Evolutionary conservation across 2,329 filamentous ascomycete genomes (phyloP).

Genomic region (Aspergillus fijiensis): DNA sequence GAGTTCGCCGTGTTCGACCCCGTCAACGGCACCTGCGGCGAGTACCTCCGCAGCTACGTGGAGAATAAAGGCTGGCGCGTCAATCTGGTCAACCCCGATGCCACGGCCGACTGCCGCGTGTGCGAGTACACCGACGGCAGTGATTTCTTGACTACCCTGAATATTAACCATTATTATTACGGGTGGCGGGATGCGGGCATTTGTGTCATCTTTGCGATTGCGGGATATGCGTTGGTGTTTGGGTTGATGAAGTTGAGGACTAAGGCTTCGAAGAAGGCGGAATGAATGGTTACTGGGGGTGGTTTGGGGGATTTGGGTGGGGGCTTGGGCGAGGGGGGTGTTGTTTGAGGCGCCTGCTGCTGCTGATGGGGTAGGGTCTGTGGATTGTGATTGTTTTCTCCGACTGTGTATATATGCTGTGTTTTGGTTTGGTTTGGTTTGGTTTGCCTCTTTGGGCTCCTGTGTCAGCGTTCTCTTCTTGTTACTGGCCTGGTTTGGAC

Average conservation of each 20-base stretch:
- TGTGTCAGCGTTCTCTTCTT: no score
- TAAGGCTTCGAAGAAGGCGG: slow-evolving; percentile 38
- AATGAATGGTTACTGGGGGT: no score
- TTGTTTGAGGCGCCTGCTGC: no score
- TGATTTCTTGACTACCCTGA: slow-evolving; percentile 61
- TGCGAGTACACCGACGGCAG: slow-evolving; percentile 60
- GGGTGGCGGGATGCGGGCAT: slow-evolving; percentile 68
- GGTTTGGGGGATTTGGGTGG: no score
- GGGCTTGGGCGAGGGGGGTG: no score
- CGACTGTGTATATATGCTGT: no score
- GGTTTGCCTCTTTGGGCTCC: rapidly evolving
- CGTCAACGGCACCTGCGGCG: slow-evolving; percentile 51
- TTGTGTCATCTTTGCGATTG: slow-evolving; percentile 56
- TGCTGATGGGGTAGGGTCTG: no score
- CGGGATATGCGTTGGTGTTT: slow-evolving; percentile 54
- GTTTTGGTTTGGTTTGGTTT: no score
- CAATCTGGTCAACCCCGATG: slow-evolving; percentile 62
- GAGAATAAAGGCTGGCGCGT: slow-evolving; percentile 44
- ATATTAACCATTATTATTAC: slow-evolving; percentile 60
- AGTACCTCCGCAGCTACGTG: slow-evolving; percentile 59
- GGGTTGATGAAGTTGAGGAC: slow-evolving; percentile 40
- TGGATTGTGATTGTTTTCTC: no score
- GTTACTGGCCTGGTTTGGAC: no score
- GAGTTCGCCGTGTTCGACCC: slow-evolving; percentile 53
- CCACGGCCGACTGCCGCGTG: slow-evolving; percentile 56